Percentiles rank a stretch among this genome's conserved stretches.
These are phyloP conservation scores for Psilocybe subaeruginosa DNA, from an alignment of 768 basidiomycete genomes.

Conservation along the genomic window DNA sequence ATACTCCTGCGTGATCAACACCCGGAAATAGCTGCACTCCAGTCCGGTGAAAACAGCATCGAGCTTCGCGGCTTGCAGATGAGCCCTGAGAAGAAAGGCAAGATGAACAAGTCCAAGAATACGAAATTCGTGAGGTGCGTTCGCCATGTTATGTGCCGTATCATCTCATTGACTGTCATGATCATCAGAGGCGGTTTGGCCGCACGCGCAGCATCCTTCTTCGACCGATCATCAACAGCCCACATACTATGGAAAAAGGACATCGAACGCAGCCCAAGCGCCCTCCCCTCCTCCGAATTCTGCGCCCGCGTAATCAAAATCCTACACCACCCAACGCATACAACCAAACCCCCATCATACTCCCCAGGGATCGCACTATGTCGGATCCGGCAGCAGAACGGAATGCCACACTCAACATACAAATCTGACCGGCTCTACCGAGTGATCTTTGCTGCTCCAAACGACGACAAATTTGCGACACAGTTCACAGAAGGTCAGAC, in stretches of 20 bases:
- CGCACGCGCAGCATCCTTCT: constrained; percentile 46
- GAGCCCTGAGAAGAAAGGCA: constrained; percentile 57
- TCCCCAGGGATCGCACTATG: constrained; percentile 47
- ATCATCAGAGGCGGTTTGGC: constrained; percentile 58
- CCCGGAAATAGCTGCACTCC: constrained; percentile 26
- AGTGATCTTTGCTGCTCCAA: constrained; percentile 30
- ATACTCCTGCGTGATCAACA: constrained; percentile 54
- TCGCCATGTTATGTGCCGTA: background rate
- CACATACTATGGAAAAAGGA: constrained; percentile 58
- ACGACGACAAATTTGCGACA: constrained; percentile 29
- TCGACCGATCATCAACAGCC: constrained; percentile 46
- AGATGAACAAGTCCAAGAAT: constrained; percentile 41
- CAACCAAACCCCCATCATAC: constrained; percentile 27
- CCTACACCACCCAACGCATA: constrained; percentile 33
- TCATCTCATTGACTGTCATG: background rate
- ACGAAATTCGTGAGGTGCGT: constrained; percentile 53
- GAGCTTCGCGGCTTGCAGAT: constrained; percentile 54
- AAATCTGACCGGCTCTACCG: constrained; percentile 28
- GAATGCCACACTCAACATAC: constrained; percentile 21
- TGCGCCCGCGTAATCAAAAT: constrained; percentile 46
- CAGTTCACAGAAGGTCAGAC: constrained; percentile 42
- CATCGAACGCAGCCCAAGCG: constrained; percentile 31
- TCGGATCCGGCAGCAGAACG: constrained; percentile 30
- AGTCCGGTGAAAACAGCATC: constrained; percentile 24
- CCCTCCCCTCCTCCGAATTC: constrained; percentile 43